Evolutionary conservation across 768 basidiomycete species (phyloP), one percentile per base, ranked within the genome.

Genomic region (Dacryopinax spathularia): DNA sequence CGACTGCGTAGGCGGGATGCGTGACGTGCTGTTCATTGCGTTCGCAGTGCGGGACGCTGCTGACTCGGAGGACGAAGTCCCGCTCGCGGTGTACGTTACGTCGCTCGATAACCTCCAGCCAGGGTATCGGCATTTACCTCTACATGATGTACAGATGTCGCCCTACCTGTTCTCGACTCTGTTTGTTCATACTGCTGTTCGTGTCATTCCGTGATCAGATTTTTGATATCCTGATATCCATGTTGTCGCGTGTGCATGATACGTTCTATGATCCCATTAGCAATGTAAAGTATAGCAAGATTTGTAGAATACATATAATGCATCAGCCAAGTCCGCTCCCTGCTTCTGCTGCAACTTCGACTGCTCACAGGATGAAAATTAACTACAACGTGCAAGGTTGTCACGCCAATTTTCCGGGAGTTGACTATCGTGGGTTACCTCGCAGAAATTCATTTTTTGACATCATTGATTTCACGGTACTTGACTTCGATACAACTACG

Each of bases 121-220:
- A 91, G 94, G 95, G 1, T 97, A 87, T 71, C 84, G 90, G 7
- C 89, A 98, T 74, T 73, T 98, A 4, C 92, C 95, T 0, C 76
- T 98, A 34, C 89, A 92, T 69, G 95, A 98, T 73, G 75, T 82
- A 1, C 87, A 93, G 71, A 82, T 91, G 43, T 87, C 88, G 36
- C 91, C 93, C 70, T 89, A 87, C 70, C 77, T 97, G 60, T 97
- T 94, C 74, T 91, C 93, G 25, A 93, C 93, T n/a, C 78, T 98
- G 18, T 96, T 97, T 69, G 85, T 95, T 22, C 75, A 81, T 63
- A 81, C 86, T 48, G 74, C 79, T 18, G 73, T 91, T 35, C 70
- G 73, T 2, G 74, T 78, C 31, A 72, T 56, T 9, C 25, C 48
- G 3, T 56, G 25, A 29, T 13, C 48, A n/a, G n/a, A n/a, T n/a